Base-by-base conservation (phyloP, 179 eudicot genomes). In the Silene vulgaris region DNA sequence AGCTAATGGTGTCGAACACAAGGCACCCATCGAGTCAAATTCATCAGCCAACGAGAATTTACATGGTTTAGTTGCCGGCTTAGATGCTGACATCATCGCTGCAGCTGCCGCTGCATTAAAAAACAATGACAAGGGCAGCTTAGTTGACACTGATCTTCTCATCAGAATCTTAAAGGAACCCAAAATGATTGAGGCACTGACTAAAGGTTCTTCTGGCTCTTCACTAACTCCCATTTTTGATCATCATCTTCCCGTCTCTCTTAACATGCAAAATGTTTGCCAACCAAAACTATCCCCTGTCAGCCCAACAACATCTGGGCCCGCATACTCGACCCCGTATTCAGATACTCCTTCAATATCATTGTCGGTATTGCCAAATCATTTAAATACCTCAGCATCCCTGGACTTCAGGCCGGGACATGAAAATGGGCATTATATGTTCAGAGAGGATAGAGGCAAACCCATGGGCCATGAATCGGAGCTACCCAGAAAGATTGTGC, bases 41-140 rank as follows among this genome's bases (percentile, higher is more conserved):
- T 77, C 80, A 50, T 16, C 72, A 29, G 78, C 56, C 56, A 28
- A 72, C 64, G 82, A 72, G 54, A 82, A 82, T 65, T 70, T 74
- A 65, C 72, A 11, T 16, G 83, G 71, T 20, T 19, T 74, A 56
- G 43, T 74, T 54, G 69, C 74, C 71, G 84, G 84, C 66, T 19
- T 81, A 65, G 79, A 79, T 70, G 87, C 83, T 32, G 88, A 86
- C 54, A 65, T 81, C 61, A 78, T 76, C 60, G 88, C 82, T 61
- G 89, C 88, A 26, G 86, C 88, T 71, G 82, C 83, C 52, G 87
- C 88, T 76, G 89, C 85, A n/a, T 75, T 81, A 80, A 78, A 84
- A 75, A 76, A 79, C 76, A 71, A 74, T 20, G 92, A 89, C 66
- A 75, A 72, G 14, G 87, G 79, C 66, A 83, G 81, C 83, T 45